phyloP scores from a whole-genome alignment of 345 rosid species.

The Syzygium aromaticum region DNA sequence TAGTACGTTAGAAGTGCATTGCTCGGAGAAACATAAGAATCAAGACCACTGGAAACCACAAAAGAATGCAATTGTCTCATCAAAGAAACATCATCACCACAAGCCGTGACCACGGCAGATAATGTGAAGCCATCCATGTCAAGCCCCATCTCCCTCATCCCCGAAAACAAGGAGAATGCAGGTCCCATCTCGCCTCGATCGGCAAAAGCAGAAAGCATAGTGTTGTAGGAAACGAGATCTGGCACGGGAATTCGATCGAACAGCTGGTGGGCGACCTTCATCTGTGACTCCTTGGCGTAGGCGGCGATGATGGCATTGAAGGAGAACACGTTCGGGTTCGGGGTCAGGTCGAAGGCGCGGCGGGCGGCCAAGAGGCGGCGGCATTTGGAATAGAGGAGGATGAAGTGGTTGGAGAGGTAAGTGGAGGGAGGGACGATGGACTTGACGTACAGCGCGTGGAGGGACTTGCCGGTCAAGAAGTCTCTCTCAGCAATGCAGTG shows the following conservation, averaged over 20 bases:
- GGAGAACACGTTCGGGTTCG: conserved; percentile 61
- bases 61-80: conserved; percentile 62
- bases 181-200: conserved; percentile 38
- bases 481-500: conserved; percentile 42
- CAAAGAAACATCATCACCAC: conserved; percentile 29
- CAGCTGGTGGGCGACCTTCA: conserved; percentile 43
- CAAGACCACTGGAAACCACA: conserved; percentile 48
- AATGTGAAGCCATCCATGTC: conserved; percentile 71
- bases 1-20: conserved; percentile 63
- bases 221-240: conserved; percentile 71
- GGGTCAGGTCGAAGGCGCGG: conserved; percentile 35
- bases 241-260: conserved; percentile 79
- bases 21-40: conserved; percentile 59
- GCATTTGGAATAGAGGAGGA: conserved; percentile 82
- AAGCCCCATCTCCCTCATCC: conserved; percentile 42
- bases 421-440: conserved; percentile 57
- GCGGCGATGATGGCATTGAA: conserved; percentile 59
- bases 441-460: conserved; percentile 65
- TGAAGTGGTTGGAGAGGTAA: conserved; percentile 82
- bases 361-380: conserved; percentile 43
- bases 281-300: conserved; percentile 34
- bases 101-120: conserved; percentile 66
- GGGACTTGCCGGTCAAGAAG: conserved; percentile 53
- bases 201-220: conserved; percentile 67
- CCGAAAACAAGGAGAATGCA: conserved; percentile 39